These are phyloP conservation scores for Escallonia rubra DNA, from an alignment of 129 eudicot genomes.

Conservation along the genomic window DNA sequence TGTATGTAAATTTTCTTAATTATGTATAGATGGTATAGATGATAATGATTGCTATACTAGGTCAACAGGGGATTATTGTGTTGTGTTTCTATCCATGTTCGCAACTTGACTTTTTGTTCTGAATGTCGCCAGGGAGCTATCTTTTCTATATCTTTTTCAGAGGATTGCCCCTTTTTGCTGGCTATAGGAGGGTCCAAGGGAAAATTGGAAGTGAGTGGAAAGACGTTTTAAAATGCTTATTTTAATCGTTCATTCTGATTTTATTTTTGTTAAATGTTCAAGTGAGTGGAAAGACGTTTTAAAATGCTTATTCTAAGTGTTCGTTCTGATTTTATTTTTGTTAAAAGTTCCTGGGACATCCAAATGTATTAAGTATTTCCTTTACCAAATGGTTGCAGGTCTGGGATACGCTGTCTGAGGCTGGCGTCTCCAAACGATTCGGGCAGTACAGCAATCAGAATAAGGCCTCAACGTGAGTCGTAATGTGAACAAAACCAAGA, in stretches of 20 bases:
- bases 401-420: conserved; percentile 66
- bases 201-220: conserved; percentile 41
- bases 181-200: conserved; percentile 91
- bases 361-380: background rate
- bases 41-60: too few relatives aligned
- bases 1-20: conserved; percentile 37
- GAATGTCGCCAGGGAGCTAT: conserved; percentile 63
- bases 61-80: too few relatives aligned
- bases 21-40: background rate
- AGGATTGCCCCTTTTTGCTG: conserved; percentile 61
- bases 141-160: conserved; percentile 74
- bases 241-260: background rate
- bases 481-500: background rate
- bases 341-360: background rate
- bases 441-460: conserved; percentile 41
- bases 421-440: conserved; percentile 44
- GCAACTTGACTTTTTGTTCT: conserved; percentile 4
- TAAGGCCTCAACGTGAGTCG: conserved; percentile 1
- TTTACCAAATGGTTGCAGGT: conserved; percentile 32
- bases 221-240: background rate
- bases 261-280: background rate
- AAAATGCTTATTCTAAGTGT: background rate
- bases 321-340: background rate
- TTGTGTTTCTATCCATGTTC: too few relatives aligned
- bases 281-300: conserved; percentile 4